These are phyloP conservation scores for Globisporangium uncinulatum DNA, from an alignment of 352 stramenopile genomes.

Conservation along the genomic window DNA sequence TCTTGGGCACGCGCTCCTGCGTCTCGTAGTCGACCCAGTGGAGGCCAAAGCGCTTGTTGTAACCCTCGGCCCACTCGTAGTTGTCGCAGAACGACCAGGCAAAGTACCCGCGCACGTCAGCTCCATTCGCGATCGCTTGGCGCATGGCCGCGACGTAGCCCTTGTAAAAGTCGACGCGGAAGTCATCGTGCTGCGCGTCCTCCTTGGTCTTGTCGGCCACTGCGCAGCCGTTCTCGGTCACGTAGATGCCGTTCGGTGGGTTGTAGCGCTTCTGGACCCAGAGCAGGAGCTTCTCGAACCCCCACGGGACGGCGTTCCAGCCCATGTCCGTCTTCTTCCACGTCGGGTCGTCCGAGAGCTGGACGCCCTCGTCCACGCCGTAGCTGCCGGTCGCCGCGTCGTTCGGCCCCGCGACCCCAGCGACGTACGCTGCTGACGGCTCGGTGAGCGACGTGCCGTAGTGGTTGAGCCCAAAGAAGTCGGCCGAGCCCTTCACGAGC, in stretches of 20 bases:
- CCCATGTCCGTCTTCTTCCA: slow-evolving; percentile 83
- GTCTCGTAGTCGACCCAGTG: slow-evolving; percentile 57
- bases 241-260: slow-evolving; percentile 62
- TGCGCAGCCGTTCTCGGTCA: slow-evolving; percentile 92
- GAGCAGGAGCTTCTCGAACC: slow-evolving; percentile 83
- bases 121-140: slow-evolving; percentile 38
- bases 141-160: slow-evolving; percentile 75
- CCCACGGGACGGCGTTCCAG: slow-evolving; percentile 75
- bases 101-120: slow-evolving; percentile 83
- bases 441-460: slow-evolving; percentile 71
- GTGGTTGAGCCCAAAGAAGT: slow-evolving; percentile 96
- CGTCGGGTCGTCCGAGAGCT: slow-evolving; percentile 30
- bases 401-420: slow-evolving; percentile 10
- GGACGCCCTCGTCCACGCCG: slow-evolving; percentile 38
- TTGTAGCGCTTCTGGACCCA: slow-evolving; percentile 88
- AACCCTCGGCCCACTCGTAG: slow-evolving; percentile 86
- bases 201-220: slow-evolving; percentile 57
- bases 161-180: slow-evolving; percentile 77
- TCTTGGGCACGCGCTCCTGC: slow-evolving; percentile 54
- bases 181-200: slow-evolving; percentile 68
- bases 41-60: slow-evolving; percentile 50
- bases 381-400: slow-evolving; percentile 18
- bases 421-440: slow-evolving; percentile 32
- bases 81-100: slow-evolving; percentile 91
- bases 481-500: slow-evolving; percentile 72